phyloP scores from a whole-genome alignment of 2,329 filamentous ascomycete species.

The Ceratocystis papillata region DNA sequence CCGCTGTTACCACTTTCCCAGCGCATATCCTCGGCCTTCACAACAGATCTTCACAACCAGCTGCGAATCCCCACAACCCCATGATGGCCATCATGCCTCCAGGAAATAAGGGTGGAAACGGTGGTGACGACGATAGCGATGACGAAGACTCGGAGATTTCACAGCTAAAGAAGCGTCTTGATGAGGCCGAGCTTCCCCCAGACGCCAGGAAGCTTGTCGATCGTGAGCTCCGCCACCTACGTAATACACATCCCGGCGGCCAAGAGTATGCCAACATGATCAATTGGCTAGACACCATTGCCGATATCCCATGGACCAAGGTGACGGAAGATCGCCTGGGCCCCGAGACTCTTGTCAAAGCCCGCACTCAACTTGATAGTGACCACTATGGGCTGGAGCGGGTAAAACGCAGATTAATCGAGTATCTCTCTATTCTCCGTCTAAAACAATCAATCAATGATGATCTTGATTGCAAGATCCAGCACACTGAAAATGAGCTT shows the following conservation, averaged over 20 bases:
- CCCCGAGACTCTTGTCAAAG: constrained; percentile 62
- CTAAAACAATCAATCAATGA: constrained; percentile 86
- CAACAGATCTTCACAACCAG: constrained; percentile 28
- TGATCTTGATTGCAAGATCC: constrained; percentile 69
- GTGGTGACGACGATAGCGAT: constrained; percentile 54
- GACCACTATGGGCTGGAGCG: constrained; percentile 95
- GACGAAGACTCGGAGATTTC: constrained; percentile 84
- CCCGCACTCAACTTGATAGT: constrained; percentile 81
- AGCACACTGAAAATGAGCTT: constrained; percentile 49
- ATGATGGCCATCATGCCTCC: constrained; percentile 31
- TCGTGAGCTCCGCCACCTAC: constrained; percentile 73
- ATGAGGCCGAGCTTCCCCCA: constrained; percentile 66
- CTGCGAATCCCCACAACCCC: constrained; percentile 29
- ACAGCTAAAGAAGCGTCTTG: constrained; percentile 77
- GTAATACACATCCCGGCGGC: constrained; percentile 92
- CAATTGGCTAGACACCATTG: constrained; percentile 85
- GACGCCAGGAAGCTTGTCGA: constrained; percentile 88
- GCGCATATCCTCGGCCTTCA: constrained; percentile 42
- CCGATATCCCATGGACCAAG: constrained; percentile 86
- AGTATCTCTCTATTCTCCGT: constrained; percentile 91
- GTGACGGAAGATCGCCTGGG: constrained; percentile 79
- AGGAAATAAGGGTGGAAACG: constrained; percentile 27
- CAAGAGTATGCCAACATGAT: constrained; percentile 90
- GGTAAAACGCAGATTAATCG: constrained; percentile 90
- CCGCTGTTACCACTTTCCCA: constrained; percentile 58